A percentile compares a stretch with the other conserved stretches of the same genome.
These are phyloP conservation scores for Starmera stellimalicola DNA, from an alignment of 1,139 yeast genomes.

Conservation along the genomic window DNA sequence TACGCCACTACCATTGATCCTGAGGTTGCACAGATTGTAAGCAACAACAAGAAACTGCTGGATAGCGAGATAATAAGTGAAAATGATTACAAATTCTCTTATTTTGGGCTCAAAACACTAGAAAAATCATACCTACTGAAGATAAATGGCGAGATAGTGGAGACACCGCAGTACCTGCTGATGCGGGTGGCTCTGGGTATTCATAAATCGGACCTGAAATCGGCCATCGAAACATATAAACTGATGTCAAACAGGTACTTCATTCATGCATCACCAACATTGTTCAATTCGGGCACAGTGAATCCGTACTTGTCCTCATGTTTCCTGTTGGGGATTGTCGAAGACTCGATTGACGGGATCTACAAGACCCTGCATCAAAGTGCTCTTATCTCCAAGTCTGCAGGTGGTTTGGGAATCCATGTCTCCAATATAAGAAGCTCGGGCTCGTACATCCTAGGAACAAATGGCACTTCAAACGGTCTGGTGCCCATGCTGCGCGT, in stretches of 20 bases:
- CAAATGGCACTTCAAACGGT: constrained; percentile 89
- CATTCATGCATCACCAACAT: constrained; percentile 85
- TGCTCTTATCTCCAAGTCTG: constrained; percentile 80
- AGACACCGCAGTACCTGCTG: constrained; percentile 82
- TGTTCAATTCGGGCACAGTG: constrained; percentile 85
- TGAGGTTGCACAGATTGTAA: constrained; percentile 52
- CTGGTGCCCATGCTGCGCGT: constrained; percentile 85
- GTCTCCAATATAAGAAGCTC: constrained; percentile 75
- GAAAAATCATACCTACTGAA: constrained; percentile 75
- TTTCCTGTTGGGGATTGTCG: constrained; percentile 77
- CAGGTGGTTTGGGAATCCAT: constrained; percentile 87
- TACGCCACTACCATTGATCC: constrained; percentile 70
- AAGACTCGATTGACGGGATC: constrained; percentile 86
- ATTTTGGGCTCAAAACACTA: constrained; percentile 79
- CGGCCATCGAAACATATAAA: constrained; percentile 70
- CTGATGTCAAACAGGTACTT: constrained; percentile 76
- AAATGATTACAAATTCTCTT: constrained; percentile 72
- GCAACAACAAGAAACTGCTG: constrained; percentile 52
- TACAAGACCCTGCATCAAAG: constrained; percentile 78
- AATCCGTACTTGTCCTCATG: constrained; percentile 81
- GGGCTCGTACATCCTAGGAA: constrained; percentile 81
- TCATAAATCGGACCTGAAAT: constrained; percentile 63
- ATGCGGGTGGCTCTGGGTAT: constrained; percentile 89
- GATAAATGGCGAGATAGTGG: constrained; percentile 58
- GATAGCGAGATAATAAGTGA: constrained; percentile 70